Evolutionary conservation across 495 filamentous ascomycete species (phyloP).

Genomic region (Amniculicola lignicola): DNA sequence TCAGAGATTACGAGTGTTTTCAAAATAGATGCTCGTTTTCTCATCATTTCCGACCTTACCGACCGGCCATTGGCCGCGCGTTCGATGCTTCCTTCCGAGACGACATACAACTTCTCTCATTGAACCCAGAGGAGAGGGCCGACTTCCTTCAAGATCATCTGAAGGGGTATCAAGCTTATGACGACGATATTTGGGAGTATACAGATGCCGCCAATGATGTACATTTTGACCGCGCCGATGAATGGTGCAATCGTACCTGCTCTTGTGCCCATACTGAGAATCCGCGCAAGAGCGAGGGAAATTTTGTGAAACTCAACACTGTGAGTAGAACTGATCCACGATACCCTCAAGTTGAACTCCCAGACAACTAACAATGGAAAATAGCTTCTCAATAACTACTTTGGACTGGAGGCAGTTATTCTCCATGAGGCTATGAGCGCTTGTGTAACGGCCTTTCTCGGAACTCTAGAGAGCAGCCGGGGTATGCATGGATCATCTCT

Average conservation of each 20-base stretch:
- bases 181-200: too few relatives aligned
- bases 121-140: neutral
- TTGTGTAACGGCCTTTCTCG: too few relatives aligned
- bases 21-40: neutral
- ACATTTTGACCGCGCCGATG: too few relatives aligned
- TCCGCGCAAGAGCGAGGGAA: too few relatives aligned
- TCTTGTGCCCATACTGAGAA: too few relatives aligned
- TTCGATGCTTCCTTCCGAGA: neutral
- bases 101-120: neutral
- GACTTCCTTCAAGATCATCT: too few relatives aligned
- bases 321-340: neutral
- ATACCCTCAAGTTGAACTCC: neutral
- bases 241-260: too few relatives aligned
- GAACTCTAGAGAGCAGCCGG: too few relatives aligned
- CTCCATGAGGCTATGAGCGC: constrained; percentile 1
- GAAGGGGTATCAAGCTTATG: too few relatives aligned
- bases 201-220: too few relatives aligned
- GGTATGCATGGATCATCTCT: too few relatives aligned
- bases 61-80: neutral
- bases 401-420: neutral
- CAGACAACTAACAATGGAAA: neutral
- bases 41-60: neutral
- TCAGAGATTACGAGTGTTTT: neutral
- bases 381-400: neutral
- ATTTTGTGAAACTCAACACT: neutral